Evolutionary conservation across 2,329 filamentous ascomycete species (phyloP).

Genomic region (Cladobotryum protrusum): DNA sequence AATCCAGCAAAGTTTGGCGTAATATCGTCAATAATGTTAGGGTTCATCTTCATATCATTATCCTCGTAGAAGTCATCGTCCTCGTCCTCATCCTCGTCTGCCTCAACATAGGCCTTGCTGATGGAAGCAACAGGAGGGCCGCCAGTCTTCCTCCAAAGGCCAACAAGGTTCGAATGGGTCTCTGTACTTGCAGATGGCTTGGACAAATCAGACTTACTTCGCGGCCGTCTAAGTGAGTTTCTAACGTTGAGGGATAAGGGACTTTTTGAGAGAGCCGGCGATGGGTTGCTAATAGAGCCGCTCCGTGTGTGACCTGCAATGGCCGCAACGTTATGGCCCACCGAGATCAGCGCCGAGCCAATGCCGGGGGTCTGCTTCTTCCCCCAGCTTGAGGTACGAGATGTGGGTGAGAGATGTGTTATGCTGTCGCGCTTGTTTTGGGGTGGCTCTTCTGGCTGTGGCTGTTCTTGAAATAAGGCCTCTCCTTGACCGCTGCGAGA

Average conservation of each 20-base stretch:
- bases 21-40: constrained; percentile 60
- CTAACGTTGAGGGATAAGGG: constrained; percentile 41
- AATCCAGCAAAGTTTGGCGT: constrained; percentile 72
- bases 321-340: constrained; percentile 48
- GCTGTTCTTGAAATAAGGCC: constrained; percentile 17
- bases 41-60: constrained; percentile 54
- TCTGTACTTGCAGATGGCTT: constrained; percentile 30
- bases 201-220: constrained; percentile 49
- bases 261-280: constrained; percentile 47
- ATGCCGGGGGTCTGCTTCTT: constrained; percentile 50
- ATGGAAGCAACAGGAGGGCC: constrained; percentile 48
- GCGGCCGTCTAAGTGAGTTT: constrained; percentile 46
- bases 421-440: constrained; percentile 39
- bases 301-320: constrained; percentile 52
- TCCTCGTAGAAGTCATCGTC: constrained; percentile 53
- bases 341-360: constrained; percentile 51
- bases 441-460: constrained; percentile 12
- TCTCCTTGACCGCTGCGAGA: constrained; percentile 35
- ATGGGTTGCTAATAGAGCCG: constrained; percentile 51
- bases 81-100: constrained; percentile 53
- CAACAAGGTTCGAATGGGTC: constrained; percentile 40
- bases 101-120: constrained; percentile 31
- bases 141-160: constrained; percentile 46
- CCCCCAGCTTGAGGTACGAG: constrained; percentile 46
- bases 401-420: constrained; percentile 41